Percentiles rank a stretch among this genome's conserved stretches.
These are phyloP conservation scores for Phytophthora tubulina DNA, from an alignment of 352 stramenopile species.

Conservation along the genomic window DNA sequence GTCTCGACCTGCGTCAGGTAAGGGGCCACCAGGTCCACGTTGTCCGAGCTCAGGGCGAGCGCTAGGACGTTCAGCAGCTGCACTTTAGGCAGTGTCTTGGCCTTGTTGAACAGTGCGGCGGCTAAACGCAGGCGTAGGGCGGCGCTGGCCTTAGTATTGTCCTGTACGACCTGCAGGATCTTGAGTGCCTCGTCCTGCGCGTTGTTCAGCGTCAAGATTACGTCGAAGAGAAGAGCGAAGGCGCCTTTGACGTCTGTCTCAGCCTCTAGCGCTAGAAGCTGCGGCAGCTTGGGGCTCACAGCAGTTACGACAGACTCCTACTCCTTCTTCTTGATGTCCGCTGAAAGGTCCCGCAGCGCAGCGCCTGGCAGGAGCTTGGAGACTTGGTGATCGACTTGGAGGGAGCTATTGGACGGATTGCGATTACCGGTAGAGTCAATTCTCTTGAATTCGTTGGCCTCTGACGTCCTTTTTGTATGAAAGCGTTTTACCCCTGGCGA, in stretches of 20 bases:
- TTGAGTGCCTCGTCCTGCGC: slow-evolving; percentile 48
- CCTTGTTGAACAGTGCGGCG: slow-evolving; percentile 83
- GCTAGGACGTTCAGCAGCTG: slow-evolving; percentile 74
- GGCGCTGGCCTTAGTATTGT: slow-evolving; percentile 61
- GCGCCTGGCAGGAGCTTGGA: slow-evolving; percentile 76
- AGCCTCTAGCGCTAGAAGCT: slow-evolving; percentile 71
- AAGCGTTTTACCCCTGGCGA: too few relatives aligned
- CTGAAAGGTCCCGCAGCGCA: slow-evolving; percentile 53
- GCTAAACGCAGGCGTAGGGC: slow-evolving; percentile 78
- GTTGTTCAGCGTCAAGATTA: slow-evolving; percentile 54
- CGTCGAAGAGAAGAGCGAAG: slow-evolving; percentile 76
- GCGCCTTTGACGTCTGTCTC: slow-evolving; percentile 83
- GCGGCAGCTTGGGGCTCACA: slow-evolving; percentile 58
- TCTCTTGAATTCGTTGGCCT: background rate
- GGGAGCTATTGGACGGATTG: background rate
- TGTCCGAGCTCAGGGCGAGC: slow-evolving; percentile 65
- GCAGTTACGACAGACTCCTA: slow-evolving; percentile 55
- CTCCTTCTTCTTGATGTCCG: slow-evolving; percentile 77
- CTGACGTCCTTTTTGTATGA: too few relatives aligned
- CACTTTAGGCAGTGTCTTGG: slow-evolving; percentile 59
- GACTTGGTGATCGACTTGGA: slow-evolving; percentile 41
- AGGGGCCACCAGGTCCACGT: slow-evolving; percentile 67
- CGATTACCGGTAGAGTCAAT: background rate
- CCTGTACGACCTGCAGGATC: slow-evolving; percentile 59
- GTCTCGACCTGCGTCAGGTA: slow-evolving; percentile 80